These are phyloP conservation scores for Naumovozyma baii DNA, from an alignment of 805 yeast species.

Conservation along the genomic window DNA sequence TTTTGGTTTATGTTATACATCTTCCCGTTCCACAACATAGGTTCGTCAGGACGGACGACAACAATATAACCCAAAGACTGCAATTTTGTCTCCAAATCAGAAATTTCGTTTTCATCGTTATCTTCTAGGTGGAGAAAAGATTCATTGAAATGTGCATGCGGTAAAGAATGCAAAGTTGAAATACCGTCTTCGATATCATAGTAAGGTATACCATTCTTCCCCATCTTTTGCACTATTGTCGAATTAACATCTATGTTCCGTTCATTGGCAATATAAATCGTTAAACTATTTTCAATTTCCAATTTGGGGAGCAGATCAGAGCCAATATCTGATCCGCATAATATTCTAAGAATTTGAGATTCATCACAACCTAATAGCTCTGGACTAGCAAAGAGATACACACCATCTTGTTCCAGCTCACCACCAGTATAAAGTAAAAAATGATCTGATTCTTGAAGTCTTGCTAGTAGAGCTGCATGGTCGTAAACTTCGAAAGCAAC, in stretches of 20 bases:
- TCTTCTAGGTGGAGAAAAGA: not conserved
- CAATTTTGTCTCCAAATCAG: conserved; percentile 20
- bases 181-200: conserved; percentile 11
- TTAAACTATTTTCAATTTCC: conserved; percentile 23
- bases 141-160: conserved; percentile 6
- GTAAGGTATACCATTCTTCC: conserved; percentile 15
- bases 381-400: conserved; percentile 67
- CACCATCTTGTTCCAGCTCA: conserved; percentile 60
- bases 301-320: conserved; percentile 34
- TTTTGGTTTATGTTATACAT: conserved; percentile 35
- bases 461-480: conserved; percentile 43
- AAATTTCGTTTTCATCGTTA: conserved; percentile 12
- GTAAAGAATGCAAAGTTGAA: conserved; percentile 2
- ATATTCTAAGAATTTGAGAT: conserved; percentile 35
- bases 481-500: conserved; percentile 48
- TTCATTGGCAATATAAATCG: conserved; percentile 18
- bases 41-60: conserved; percentile 69
- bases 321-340: conserved; percentile 43
- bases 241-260: conserved; percentile 14
- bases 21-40: conserved; percentile 85
- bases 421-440: conserved; percentile 65
- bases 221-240: conserved; percentile 21
- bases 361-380: conserved; percentile 33
- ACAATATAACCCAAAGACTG: conserved; percentile 50
- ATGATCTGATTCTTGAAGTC: conserved; percentile 58